Conservation (phyloP, 805 yeast species). For the Grigorovia humatica region DNA sequence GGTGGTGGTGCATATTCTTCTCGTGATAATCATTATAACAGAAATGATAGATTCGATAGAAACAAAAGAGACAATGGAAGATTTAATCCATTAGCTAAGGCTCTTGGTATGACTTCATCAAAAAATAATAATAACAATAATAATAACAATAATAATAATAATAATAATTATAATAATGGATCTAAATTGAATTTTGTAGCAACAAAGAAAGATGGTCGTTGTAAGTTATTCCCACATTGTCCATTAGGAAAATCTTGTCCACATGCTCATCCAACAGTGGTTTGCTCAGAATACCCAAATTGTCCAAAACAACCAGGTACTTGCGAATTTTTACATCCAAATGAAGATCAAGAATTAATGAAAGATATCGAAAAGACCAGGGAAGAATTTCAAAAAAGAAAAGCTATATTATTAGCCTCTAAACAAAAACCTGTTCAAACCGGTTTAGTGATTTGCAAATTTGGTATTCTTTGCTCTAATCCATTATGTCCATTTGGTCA, state of each 20-base stretch:
- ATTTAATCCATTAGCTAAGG: slow-evolving; percentile 32
- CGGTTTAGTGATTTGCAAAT: slow-evolving; percentile 62
- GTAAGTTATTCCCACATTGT: slow-evolving; percentile 65
- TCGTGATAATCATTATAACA: slow-evolving; percentile 1
- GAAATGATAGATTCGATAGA: background rate
- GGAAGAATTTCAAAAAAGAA: slow-evolving; percentile 39
- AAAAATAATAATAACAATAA: background rate
- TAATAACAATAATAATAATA: background rate
- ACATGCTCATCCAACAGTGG: slow-evolving; percentile 70
- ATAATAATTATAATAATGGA: background rate
- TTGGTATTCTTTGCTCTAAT: slow-evolving; percentile 64
- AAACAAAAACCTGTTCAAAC: slow-evolving; percentile 31
- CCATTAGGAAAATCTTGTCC: slow-evolving; percentile 52
- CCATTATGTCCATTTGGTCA: slow-evolving; percentile 82
- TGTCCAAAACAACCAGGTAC: slow-evolving; percentile 76
- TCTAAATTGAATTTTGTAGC: slow-evolving; percentile 29
- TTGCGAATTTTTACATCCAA: slow-evolving; percentile 74
- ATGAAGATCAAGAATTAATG: slow-evolving; percentile 68
- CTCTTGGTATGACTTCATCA: slow-evolving; percentile 27
- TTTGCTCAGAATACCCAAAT: slow-evolving; percentile 64
- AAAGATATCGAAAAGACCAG: slow-evolving; percentile 56
- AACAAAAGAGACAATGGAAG: slow-evolving; percentile 17
- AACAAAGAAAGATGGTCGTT: slow-evolving; percentile 50
- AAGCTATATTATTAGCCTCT: slow-evolving; percentile 28
- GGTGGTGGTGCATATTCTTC: slow-evolving; percentile 13